These are phyloP conservation scores for Trypanosoma avium DNA, from an alignment of 208 protist species.

Conservation along the genomic window DNA sequence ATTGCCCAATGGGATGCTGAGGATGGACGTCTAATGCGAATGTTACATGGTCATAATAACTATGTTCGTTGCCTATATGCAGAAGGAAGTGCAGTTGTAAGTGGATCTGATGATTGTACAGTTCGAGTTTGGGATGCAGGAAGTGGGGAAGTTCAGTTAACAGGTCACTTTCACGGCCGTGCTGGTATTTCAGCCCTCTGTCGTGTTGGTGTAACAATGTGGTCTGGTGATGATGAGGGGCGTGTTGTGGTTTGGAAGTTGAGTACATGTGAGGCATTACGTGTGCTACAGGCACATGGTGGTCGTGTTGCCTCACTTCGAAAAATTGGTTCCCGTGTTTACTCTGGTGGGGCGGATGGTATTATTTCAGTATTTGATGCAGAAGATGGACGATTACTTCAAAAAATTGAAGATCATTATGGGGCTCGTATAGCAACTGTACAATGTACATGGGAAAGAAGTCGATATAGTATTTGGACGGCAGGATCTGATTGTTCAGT, in stretches of 20 bases:
- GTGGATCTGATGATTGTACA: slow-evolving; percentile 71
- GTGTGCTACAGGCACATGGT: slow-evolving; percentile 43
- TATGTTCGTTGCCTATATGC: slow-evolving; percentile 74
- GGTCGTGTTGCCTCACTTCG: slow-evolving; percentile 53
- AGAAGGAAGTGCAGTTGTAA: slow-evolving; percentile 80
- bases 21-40: slow-evolving; percentile 32
- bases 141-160: slow-evolving; percentile 55
- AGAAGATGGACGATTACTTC: slow-evolving; percentile 44
- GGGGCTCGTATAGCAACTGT: slow-evolving; percentile 44
- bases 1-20: slow-evolving; percentile 73
- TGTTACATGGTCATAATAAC: slow-evolving; percentile 74
- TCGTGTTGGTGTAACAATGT: slow-evolving; percentile 74
- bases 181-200: slow-evolving; percentile 66
- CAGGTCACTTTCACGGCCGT: slow-evolving; percentile 73
- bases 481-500: slow-evolving; percentile 64
- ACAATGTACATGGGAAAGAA: slow-evolving; percentile 56
- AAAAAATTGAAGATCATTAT: slow-evolving; percentile 46
- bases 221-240: slow-evolving; percentile 75
- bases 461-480: slow-evolving; percentile 80
- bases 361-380: slow-evolving; percentile 59
- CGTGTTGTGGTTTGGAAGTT: slow-evolving; percentile 71
- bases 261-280: slow-evolving; percentile 64
- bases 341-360: slow-evolving; percentile 57
- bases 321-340: slow-evolving; percentile 66
- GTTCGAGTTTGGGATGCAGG: slow-evolving; percentile 87